Evolutionary conservation across 108 stramenopile species (phyloP).

Genomic region (Skeletonema potamos): DNA sequence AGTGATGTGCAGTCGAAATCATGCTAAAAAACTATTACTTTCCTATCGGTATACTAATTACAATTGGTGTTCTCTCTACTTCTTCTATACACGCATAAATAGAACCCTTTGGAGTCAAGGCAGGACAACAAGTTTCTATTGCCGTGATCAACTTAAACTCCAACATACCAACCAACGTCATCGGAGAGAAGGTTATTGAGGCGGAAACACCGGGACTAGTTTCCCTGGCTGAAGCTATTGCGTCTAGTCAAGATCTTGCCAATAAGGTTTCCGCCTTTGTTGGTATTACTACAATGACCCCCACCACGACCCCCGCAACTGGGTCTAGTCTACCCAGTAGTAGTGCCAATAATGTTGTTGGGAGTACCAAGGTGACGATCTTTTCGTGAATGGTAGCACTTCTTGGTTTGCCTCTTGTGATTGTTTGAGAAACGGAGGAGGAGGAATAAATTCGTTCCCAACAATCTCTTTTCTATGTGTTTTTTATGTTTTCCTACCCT

Average conservation of each 20-base stretch:
- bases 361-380: too few species aligned
- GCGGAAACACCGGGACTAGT: background rate
- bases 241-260: background rate
- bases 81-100: background rate
- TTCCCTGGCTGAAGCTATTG: background rate
- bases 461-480: too few species aligned
- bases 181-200: background rate
- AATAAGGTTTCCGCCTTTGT: background rate
- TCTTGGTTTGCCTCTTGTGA: background rate
- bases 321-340: background rate
- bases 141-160: slow-evolving; percentile 1
- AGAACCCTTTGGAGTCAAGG: slow-evolving; percentile 5
- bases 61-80: background rate
- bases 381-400: background rate
- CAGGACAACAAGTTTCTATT: slow-evolving; percentile 1
- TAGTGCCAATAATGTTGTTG: background rate
- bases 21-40: too few species aligned
- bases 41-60: too few species aligned
- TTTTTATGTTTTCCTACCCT: too few species aligned
- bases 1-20: background rate
- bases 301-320: background rate
- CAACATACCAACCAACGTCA: background rate
- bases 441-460: too few species aligned
- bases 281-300: background rate
- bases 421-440: too few species aligned